These are phyloP conservation scores for Leersia perrieri DNA, from an alignment of 176 grass and related monocot species.

Conservation along the genomic window DNA sequence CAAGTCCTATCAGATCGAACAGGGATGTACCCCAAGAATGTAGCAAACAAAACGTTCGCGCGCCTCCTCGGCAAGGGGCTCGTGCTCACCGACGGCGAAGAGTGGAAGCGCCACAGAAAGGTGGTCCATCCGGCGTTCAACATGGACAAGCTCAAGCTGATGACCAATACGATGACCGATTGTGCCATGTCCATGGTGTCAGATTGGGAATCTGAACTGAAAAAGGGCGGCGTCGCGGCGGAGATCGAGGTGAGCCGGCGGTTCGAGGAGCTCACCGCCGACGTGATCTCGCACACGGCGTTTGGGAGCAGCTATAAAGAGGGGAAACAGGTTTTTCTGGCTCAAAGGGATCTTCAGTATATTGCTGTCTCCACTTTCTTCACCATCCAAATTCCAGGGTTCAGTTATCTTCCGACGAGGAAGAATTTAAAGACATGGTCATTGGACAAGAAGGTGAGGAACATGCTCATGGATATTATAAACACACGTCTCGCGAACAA, in stretches of 20 bases:
- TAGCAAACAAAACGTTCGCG: background rate
- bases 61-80: slow-evolving; percentile 58
- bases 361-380: slow-evolving; percentile 6
- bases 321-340: slow-evolving; percentile 31
- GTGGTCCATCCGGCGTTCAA: slow-evolving; percentile 59
- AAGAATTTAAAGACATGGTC: slow-evolving; percentile 22
- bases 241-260: slow-evolving; percentile 34
- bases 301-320: slow-evolving; percentile 38
- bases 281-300: slow-evolving; percentile 40
- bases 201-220: slow-evolving; percentile 32
- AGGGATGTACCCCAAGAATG: slow-evolving; percentile 41
- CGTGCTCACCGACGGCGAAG: slow-evolving; percentile 41
- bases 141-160: slow-evolving; percentile 74
- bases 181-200: slow-evolving; percentile 49
- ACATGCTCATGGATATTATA: slow-evolving; percentile 28
- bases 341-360: slow-evolving; percentile 28
- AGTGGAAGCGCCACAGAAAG: slow-evolving; percentile 65
- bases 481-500: background rate
- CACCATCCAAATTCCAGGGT: slow-evolving; percentile 18
- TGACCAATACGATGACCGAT: slow-evolving; percentile 50
- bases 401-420: slow-evolving; percentile 19
- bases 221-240: background rate
- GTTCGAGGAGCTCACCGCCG: slow-evolving; percentile 38
- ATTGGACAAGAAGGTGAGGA: slow-evolving; percentile 25
- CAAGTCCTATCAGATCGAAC: slow-evolving; percentile 43